Evolutionary conservation across 768 basidiomycete genomes (phyloP).

Genomic region (Macrocybe gigantea): DNA sequence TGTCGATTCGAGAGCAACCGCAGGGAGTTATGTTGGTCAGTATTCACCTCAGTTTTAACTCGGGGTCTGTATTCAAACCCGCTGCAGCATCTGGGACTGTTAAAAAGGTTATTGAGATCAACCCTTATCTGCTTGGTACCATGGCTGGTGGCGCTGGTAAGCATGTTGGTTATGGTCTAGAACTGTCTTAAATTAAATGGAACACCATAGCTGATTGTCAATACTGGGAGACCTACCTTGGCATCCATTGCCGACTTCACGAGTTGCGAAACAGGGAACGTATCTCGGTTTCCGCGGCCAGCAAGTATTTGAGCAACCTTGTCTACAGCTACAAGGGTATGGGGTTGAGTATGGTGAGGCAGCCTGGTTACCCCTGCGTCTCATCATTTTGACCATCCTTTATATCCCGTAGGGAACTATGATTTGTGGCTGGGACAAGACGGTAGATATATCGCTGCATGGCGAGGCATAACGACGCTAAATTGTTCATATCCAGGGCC

Average conservation of each 20-base stretch:
- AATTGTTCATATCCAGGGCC: constrained; percentile 50
- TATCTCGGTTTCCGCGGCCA: constrained; percentile 98
- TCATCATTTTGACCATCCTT: constrained; percentile 1
- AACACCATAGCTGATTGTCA: constrained; percentile 76
- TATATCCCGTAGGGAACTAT: constrained; percentile 74
- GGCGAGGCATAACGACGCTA: background rate
- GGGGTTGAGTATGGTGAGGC: constrained; percentile 95
- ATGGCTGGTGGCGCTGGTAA: constrained; percentile 98
- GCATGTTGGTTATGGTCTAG: constrained; percentile 10
- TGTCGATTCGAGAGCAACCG: constrained; percentile 97
- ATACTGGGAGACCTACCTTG: constrained; percentile 98
- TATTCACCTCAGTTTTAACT: constrained; percentile 2
- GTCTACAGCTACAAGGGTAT: constrained; percentile 99
- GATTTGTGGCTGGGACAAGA: constrained; percentile 99
- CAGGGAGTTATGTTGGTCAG: constrained; percentile 93
- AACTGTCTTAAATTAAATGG: constrained; percentile 3
- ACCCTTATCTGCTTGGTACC: constrained; percentile 96
- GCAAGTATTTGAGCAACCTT: constrained; percentile 95
- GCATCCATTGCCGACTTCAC: constrained; percentile 94
- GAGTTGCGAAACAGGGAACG: constrained; percentile 95
- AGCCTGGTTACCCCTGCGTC: background rate
- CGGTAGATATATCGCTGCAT: constrained; percentile 41
- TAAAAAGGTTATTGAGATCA: constrained; percentile 99
- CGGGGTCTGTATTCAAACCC: constrained; percentile 1
- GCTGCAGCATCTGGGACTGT: constrained; percentile 87